Evolutionary conservation across 208 protist species (phyloP).

Genomic region (Trichomonas tenax): DNA sequence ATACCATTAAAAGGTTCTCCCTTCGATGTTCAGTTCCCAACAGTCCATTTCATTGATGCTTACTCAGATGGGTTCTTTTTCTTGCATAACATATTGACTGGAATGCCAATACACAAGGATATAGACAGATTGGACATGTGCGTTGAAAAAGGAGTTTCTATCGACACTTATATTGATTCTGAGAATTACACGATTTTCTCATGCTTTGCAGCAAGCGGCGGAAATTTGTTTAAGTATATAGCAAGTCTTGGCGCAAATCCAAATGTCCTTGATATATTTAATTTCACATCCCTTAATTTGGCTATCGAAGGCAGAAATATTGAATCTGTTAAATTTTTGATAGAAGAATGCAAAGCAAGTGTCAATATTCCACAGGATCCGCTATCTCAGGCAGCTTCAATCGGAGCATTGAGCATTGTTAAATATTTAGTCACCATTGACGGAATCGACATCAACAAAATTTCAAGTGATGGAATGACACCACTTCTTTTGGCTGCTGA

Average conservation of each 20-base stretch:
- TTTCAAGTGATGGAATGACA: neutral
- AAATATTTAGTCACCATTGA: neutral
- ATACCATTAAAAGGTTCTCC: neutral
- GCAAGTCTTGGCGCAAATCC: neutral
- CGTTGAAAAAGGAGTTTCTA: neutral
- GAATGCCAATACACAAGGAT: neutral
- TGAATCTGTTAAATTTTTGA: neutral
- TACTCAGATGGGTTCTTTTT: neutral
- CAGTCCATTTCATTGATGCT: neutral
- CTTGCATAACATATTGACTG: neutral
- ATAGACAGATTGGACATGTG: neutral
- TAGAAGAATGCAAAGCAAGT: neutral
- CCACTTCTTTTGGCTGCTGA: neutral
- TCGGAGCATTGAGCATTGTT: neutral
- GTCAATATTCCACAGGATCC: neutral
- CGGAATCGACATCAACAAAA: neutral
- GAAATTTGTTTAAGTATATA: neutral
- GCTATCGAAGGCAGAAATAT: neutral
- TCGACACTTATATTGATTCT: neutral
- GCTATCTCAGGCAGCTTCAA: neutral
- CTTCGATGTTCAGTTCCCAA: neutral
- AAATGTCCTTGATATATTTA: neutral
- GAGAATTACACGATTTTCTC: neutral
- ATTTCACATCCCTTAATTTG: neutral
- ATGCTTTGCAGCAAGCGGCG: neutral